Evolutionary conservation across 179 eudicot species (phyloP), one percentile per base, ranked within the genome.

Genomic region (Amaranthus tricolor): DNA sequence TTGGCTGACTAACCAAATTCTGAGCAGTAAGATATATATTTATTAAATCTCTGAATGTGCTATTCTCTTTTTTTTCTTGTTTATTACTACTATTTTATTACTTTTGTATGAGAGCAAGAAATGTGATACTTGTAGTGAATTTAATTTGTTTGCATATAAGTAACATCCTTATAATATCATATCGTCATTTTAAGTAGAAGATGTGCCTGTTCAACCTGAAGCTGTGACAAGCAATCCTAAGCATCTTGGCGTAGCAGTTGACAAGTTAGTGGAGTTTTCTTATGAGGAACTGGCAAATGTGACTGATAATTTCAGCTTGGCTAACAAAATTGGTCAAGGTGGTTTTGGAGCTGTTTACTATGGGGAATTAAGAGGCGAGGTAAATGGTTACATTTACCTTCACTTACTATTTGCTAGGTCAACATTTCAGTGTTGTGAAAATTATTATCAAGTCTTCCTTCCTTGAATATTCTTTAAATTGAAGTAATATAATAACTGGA

Each of bases 361-460:
- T 69, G 95, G 75, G 53, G 90, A 86, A 79, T 74, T 90, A 67
- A 84, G 90, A 85, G 92, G 89, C 84, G 84, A 89, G 94, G 94
- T 89, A 57, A 43, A 87, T 77, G 15, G 62, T n/a, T 64, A 51
- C 60, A 62, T 77, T 24, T 31, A 15, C 51, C 5, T 20, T 57
- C 44, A n/a, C 24, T 8, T n/a, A n/a, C 3, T 78, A 12, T 68
- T 61, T n/a, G 9, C 55, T 71, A 12, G 44, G 51, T 17, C 13
- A 54, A 16, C 53, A 43, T 31, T 31, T 31, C 40, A 31, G 40
- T n/a, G 21, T 43, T 52, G 9, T 5, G 31, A 15, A 45, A 43
- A 70, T 69, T 74, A 61, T 45, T 53, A 45, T 40, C 69, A 40
- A 9, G 19, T 20, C 51, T 40, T 48, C 73, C n/a, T 12, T 19